A percentile compares a stretch with the other conserved stretches of the same genome.
These are phyloP conservation scores for Barnettozyma pratensis DNA, from an alignment of 805 yeast genomes.

Conservation along the genomic window DNA sequence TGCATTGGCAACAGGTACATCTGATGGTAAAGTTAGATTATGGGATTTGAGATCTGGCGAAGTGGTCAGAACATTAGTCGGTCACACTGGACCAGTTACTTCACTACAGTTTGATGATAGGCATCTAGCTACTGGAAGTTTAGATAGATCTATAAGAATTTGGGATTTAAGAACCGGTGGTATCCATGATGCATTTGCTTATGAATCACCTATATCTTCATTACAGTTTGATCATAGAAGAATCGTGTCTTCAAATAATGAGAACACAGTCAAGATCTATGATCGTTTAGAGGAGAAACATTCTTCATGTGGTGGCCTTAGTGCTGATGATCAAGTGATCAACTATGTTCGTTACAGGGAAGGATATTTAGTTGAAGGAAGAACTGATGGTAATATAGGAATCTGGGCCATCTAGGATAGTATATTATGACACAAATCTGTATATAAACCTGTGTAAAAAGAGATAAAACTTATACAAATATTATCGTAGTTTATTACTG, in stretches of 20 bases:
- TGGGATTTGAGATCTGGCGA: slow-evolving; percentile 76
- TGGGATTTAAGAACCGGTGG: slow-evolving; percentile 75
- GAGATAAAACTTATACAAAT: no score
- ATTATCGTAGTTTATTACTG: not conserved
- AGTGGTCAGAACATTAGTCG: slow-evolving; percentile 53
- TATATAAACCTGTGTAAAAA: not conserved
- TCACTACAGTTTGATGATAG: slow-evolving; percentile 64
- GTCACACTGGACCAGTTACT: slow-evolving; percentile 68
- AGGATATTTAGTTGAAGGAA: slow-evolving; percentile 64
- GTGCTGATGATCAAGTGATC: slow-evolving; percentile 27
- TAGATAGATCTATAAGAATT: slow-evolving; percentile 56
- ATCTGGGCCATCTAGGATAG: slow-evolving; percentile 50
- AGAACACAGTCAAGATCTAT: slow-evolving; percentile 47
- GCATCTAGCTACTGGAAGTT: slow-evolving; percentile 57
- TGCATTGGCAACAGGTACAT: slow-evolving; percentile 74
- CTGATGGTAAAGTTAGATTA: slow-evolving; percentile 67
- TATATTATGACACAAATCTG: not conserved
- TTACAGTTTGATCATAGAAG: slow-evolving; percentile 55
- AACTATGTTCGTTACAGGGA: slow-evolving; percentile 47
- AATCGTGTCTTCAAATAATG: slow-evolving; percentile 49
- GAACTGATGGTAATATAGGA: slow-evolving; percentile 53
- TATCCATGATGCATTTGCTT: slow-evolving; percentile 55
- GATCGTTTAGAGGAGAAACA: slow-evolving; percentile 52
- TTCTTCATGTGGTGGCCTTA: slow-evolving; percentile 44
- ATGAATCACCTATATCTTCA: slow-evolving; percentile 48